Evolutionary conservation across 768 basidiomycete genomes (phyloP).

Genomic region (Pulveroboletus frians): DNA sequence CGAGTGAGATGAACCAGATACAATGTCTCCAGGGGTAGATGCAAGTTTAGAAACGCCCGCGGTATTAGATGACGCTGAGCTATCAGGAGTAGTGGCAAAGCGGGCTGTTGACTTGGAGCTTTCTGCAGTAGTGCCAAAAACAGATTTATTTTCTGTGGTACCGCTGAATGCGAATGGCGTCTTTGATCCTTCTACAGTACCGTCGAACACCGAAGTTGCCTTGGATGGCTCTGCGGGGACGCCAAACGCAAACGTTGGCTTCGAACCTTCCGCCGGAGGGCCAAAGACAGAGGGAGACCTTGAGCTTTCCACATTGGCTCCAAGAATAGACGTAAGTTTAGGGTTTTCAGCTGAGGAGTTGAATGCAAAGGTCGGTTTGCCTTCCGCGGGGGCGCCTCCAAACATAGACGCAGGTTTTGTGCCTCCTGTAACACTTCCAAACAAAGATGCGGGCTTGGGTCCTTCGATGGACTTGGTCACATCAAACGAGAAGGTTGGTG

Average conservation of each 20-base stretch:
- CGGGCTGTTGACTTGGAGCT: not conserved
- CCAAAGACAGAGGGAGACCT: conserved; percentile 4
- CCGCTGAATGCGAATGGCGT: conserved; percentile 1
- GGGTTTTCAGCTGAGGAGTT: conserved; percentile 7
- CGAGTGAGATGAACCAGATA: conserved; percentile 8
- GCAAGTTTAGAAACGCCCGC: conserved; percentile 2
- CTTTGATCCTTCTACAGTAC: conserved; percentile 1
- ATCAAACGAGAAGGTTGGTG: conserved; percentile 18
- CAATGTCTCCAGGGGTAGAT: conserved; percentile 1
- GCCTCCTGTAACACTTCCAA: conserved; percentile 10
- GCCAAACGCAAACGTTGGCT: conserved; percentile 8
- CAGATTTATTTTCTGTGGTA: not conserved
- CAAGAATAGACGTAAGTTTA: conserved; percentile 11
- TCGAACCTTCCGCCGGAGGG: conserved; percentile 5
- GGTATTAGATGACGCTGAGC: not conserved
- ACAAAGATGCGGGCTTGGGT: conserved; percentile 14
- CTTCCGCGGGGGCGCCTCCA: conserved; percentile 3
- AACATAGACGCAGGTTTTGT: conserved; percentile 1
- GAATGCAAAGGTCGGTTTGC: conserved; percentile 16
- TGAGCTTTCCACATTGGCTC: conserved; percentile 2
- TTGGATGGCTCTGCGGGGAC: conserved; percentile 4
- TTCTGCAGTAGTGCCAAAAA: not conserved
- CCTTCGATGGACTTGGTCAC: conserved; percentile 14
- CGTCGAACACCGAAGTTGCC: not conserved
- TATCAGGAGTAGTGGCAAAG: not conserved